Conservation (phyloP, 345 rosid genomes). For the Punica granatum region DNA sequence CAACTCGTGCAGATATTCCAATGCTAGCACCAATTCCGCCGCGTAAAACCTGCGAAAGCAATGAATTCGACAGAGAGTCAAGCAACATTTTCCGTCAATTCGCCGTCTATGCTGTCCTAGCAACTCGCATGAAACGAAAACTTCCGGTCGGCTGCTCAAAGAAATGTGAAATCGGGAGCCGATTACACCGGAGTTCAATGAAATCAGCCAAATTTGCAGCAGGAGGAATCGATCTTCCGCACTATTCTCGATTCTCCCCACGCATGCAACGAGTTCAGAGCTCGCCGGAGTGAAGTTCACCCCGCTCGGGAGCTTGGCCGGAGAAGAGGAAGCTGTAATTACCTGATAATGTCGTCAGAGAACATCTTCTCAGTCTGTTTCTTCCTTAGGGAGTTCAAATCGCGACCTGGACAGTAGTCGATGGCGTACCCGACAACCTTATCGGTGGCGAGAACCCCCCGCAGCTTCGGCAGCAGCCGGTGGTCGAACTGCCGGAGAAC, state of each 20-base stretch:
- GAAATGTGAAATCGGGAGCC: not conserved
- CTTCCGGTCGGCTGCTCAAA: not conserved
- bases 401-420: constrained; percentile 79
- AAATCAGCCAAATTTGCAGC: not conserved
- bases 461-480: constrained; percentile 70
- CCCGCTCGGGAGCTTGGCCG: not conserved
- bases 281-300: not conserved
- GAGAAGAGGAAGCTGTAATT: not conserved
- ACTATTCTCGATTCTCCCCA: not conserved
- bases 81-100: not conserved
- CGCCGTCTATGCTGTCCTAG: no score
- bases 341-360: constrained; percentile 68
- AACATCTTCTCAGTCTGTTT: constrained; percentile 77
- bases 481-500: constrained; percentile 53
- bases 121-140: not conserved
- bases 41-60: constrained; percentile 59
- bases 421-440: constrained; percentile 77
- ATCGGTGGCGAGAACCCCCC: constrained; percentile 56
- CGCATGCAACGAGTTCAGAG: not conserved
- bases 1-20: constrained; percentile 62
- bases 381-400: constrained; percentile 45
- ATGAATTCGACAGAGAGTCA: not conserved
- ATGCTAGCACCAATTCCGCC: constrained; percentile 73
- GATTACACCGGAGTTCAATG: not conserved
- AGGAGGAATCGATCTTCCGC: not conserved